Evolutionary conservation across 202 grass and related monocot genomes (phyloP).

Genomic region (Musa balbisiana): DNA sequence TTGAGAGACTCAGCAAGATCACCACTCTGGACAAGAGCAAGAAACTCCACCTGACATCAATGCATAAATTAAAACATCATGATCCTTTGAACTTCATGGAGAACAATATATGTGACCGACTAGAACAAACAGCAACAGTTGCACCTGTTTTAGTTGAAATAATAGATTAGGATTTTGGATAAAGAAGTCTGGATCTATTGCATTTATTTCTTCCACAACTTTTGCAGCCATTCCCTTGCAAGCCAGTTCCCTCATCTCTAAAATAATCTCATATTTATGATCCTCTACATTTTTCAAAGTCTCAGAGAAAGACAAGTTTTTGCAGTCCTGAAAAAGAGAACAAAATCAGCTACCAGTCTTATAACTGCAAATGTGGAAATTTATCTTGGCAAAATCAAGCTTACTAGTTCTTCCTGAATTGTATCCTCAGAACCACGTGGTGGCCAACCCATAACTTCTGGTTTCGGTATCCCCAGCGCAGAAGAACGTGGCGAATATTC

Average conservation of each 20-base stretch:
- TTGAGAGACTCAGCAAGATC: conserved; percentile 60
- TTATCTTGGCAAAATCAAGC: conserved; percentile 28
- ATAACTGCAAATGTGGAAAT: conserved; percentile 3
- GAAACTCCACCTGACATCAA: conserved; percentile 78
- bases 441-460: conserved; percentile 18
- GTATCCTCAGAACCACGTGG: conserved; percentile 34
- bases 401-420: conserved; percentile 37
- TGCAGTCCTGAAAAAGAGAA: conserved; percentile 30
- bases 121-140: conserved; percentile 8
- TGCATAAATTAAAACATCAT: conserved; percentile 1
- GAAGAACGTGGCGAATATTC: conserved; percentile 32
- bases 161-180: conserved; percentile 68
- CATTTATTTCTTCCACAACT: conserved; percentile 90
- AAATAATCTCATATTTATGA: conserved; percentile 70
- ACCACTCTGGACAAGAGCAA: conserved; percentile 67
- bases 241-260: conserved; percentile 79
- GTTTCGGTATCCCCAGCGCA: conserved; percentile 34
- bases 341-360: conserved; percentile 25
- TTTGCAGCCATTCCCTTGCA: conserved; percentile 77
- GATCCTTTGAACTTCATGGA: conserved; percentile 1
- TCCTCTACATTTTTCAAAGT: conserved; percentile 33
- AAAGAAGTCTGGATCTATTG: conserved; percentile 85
- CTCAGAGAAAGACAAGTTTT: conserved; percentile 25
- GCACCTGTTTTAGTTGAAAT: conserved; percentile 97
- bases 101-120: not conserved